Conservation (phyloP, 345 rosid species). For the Sapria himalayana region DNA sequence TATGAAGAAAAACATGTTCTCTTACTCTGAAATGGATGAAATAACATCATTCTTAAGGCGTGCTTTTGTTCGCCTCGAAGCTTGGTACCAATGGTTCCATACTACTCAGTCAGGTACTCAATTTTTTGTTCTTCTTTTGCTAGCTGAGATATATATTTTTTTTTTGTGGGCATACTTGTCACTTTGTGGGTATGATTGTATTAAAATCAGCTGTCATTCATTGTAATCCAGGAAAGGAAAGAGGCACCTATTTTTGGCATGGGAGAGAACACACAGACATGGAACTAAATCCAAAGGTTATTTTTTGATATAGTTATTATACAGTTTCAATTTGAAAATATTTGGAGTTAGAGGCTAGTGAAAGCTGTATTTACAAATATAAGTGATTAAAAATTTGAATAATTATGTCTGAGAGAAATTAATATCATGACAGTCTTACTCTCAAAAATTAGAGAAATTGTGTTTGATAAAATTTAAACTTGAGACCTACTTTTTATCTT, state of each 20-base stretch:
- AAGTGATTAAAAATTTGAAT: no score
- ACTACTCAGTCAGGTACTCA: conserved; percentile 60
- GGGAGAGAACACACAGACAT: conserved; percentile 52
- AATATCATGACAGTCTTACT: no score
- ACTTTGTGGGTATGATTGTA: not conserved
- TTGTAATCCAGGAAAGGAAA: conserved; percentile 39
- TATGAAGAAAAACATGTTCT: conserved; percentile 32
- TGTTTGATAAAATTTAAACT: no score
- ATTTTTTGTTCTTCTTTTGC: not conserved
- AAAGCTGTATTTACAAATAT: no score
- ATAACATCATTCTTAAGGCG: conserved; percentile 45
- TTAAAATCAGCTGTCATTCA: conserved; percentile 1
- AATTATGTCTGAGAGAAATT: no score
- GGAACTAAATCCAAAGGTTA: conserved; percentile 73
- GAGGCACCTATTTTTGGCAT: conserved; percentile 67
- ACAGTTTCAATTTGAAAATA: no score
- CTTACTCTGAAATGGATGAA: conserved; percentile 27
- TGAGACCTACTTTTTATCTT: no score
- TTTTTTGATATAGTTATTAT: conserved; percentile 5
- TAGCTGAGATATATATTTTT: no score
- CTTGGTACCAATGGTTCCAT: conserved; percentile 82
- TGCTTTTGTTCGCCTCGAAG: conserved; percentile 64
- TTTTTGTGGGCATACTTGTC: not conserved
- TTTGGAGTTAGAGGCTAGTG: no score
- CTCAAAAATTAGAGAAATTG: no score